Percentiles rank a stretch among this genome's conserved stretches.
Evolutionary conservation across 139 green algal species (phyloP).

Genomic region (Zygnema cylindricum): DNA sequence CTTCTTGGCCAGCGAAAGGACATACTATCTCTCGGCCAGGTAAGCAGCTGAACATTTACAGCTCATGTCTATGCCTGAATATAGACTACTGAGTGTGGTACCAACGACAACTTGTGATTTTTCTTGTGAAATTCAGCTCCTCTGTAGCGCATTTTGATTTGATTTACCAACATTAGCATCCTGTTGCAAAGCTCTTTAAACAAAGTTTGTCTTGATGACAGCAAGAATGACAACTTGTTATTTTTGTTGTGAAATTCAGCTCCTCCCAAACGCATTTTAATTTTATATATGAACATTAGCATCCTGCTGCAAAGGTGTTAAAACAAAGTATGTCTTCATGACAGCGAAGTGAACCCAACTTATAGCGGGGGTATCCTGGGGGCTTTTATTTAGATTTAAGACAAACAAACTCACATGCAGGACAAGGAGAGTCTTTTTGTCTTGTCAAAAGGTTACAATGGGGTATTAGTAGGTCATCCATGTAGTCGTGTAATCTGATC

Average conservation of each 20-base stretch:
- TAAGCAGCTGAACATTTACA: not conserved
- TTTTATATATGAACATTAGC: not conserved
- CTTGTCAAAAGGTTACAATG: too few relatives aligned
- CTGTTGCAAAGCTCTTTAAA: not conserved
- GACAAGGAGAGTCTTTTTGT: too few relatives aligned
- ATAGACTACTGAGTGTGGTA: too few relatives aligned
- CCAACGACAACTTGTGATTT: too few relatives aligned
- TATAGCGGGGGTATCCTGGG: too few relatives aligned
- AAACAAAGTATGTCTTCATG: not conserved
- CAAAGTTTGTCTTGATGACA: not conserved
- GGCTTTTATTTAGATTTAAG: too few relatives aligned
- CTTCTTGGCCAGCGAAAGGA: constrained; percentile 15
- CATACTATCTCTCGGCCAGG: constrained; percentile 24
- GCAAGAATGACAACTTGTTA: not conserved
- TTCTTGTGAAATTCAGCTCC: constrained; percentile 11
- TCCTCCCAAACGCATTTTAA: too few relatives aligned
- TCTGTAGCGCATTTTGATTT: not conserved
- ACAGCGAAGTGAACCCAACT: too few relatives aligned
- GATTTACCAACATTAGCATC: not conserved
- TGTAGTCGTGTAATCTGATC: too few relatives aligned
- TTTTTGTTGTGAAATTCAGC: constrained; percentile 9
- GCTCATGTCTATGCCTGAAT: too few relatives aligned
- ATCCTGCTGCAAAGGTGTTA: not conserved
- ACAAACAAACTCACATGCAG: too few relatives aligned
- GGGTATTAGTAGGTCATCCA: too few relatives aligned